Base-by-base conservation (phyloP, 768 basidiomycete species). In the Asterophora parasitica region DNA sequence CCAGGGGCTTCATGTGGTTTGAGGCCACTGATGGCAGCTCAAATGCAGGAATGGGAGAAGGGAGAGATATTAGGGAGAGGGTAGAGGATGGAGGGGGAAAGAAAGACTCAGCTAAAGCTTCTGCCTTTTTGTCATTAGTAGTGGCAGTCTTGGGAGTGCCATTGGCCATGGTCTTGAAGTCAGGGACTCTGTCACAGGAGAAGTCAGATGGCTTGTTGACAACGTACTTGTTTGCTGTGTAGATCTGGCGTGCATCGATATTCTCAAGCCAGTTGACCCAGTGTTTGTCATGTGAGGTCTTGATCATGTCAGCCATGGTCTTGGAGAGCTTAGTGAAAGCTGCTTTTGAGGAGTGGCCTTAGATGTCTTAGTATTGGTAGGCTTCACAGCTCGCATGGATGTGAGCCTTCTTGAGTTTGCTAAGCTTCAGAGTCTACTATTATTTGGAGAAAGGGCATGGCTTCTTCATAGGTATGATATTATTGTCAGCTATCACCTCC, bases 1-100 rank as follows among this genome's bases (percentile, higher is more conserved):
- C 63, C 61, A 2, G 62, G 56, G 0, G 62, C 67, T 46, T 67
- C 67, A 56, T 58, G 60, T 0, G 59, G 52, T 7, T 52, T 51
- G 11, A 68, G 58, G 0, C 43, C 20, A 1, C 15, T 13, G 3
- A 65, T 56, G 0, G 54, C 55, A 0, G 30, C 27, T 2, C 36
- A 17, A 30, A 58, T 49, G 23, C 39, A 32, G 11, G 30, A 11
- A 1, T 31, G 27, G 0, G 55, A 43, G 15, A 56, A 41, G 31
- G 12, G 10, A 1, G 12, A 1, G n/a, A 50, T 31, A 10, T 41
- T 30, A 15, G 32, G 43, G 3, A 38, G 31, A 2, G 55, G 50
- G 15, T 7, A 9, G 19, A 11, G 7, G 57, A 57, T 10, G 37
- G 41, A 10, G 51, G 52, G 8, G 50, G 56, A 37, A 56, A 59